Evolutionary conservation across 192 early-diverging fungal genomes (phyloP), one percentile per base, ranked within the genome.

Genomic region (Paraglomus brasilianum): DNA sequence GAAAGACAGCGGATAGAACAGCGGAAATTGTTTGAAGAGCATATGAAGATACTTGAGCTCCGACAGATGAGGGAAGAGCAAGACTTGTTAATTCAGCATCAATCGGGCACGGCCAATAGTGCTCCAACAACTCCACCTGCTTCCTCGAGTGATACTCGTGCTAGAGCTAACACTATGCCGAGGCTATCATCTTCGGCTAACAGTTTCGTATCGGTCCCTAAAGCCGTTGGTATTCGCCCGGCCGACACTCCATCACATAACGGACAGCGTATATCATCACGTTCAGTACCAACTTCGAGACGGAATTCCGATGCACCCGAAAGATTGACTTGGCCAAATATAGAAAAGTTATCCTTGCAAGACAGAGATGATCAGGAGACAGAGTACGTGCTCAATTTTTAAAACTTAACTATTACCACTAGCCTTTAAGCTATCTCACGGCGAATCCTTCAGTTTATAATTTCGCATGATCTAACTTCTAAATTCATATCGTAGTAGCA

Each of bases 241-340:
- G 43, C 65, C 10, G 66, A 68, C 39, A 69, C 72, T 45, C 63
- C 63, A 30, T 43, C 69, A 21, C 24, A 58, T 42, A 65, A 21
- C 42, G 38, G 57, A 24, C 72, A 61, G 2, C 58, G 44, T 8
- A 30, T 38, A 42, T 61, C 41, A 38, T 69, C 77, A 40, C 82
- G 82, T 49, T 91, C 89, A 47, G 78, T 89, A 8, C 87, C 90
- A 14, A 81, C 77, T 9, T 89, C 90, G 17, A 81, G 88, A 44
- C 87, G 88, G 75, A 91, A 89, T 72, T 91, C 90, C 46, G 86
- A 89, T 67, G 83, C 83, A 47, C 62, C 75, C 8, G 67, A 74
- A 43, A 36, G 65, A 59, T 57, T 50, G 42, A 42, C 73, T 14
- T 76, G 66, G 70, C 66, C 76, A 22, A 72, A 79, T 39, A 73